Evolutionary conservation across 2,329 filamentous ascomycete genomes (phyloP).

Genomic region (Sporothrix brunneoviolacea): DNA sequence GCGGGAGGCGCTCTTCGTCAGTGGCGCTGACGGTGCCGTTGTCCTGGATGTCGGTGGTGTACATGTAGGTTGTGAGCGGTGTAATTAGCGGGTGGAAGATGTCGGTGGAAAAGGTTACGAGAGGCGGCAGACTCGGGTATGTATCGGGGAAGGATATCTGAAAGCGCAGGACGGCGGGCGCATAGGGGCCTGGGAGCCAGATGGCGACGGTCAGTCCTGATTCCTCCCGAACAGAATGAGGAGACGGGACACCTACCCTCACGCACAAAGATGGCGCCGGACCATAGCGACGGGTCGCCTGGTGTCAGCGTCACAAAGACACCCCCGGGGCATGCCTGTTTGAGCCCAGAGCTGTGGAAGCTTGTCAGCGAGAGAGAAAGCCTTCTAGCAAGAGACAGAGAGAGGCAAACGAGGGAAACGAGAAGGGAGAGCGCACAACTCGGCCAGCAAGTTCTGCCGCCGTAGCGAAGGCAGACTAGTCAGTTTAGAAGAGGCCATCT

Average conservation of each 20-base stretch:
- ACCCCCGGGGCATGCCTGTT: conserved; percentile 75
- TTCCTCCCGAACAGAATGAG: not conserved
- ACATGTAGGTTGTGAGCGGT: conserved; percentile 89
- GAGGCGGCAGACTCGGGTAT: conserved; percentile 73
- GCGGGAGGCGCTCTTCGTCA: conserved; percentile 75
- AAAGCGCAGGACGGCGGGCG: conserved; percentile 80
- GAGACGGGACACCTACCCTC: conserved; percentile 54
- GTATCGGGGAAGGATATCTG: conserved; percentile 77
- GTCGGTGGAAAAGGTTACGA: conserved; percentile 84
- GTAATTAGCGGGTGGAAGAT: conserved; percentile 93
- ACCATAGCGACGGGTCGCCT: conserved; percentile 76
- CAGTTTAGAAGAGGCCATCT: conserved; percentile 41
- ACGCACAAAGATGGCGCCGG: conserved; percentile 84
- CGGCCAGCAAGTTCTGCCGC: conserved; percentile 69
- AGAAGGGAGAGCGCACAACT: conserved; percentile 57
- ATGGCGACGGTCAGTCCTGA: not conserved
- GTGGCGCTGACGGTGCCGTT: conserved; percentile 74
- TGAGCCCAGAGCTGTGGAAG: conserved; percentile 62
- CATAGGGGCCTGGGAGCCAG: conserved; percentile 68
- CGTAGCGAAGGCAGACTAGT: conserved; percentile 50
- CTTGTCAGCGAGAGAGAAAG: conserved; percentile 11
- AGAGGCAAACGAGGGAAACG: not conserved
- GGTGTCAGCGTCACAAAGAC: conserved; percentile 81
- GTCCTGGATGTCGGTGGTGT: conserved; percentile 70
- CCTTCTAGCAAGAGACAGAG: not conserved